Evolutionary conservation across 2,329 filamentous ascomycete genomes (phyloP), one percentile per base, ranked within the genome.

Genomic region (Pseudocercospora crystallina): DNA sequence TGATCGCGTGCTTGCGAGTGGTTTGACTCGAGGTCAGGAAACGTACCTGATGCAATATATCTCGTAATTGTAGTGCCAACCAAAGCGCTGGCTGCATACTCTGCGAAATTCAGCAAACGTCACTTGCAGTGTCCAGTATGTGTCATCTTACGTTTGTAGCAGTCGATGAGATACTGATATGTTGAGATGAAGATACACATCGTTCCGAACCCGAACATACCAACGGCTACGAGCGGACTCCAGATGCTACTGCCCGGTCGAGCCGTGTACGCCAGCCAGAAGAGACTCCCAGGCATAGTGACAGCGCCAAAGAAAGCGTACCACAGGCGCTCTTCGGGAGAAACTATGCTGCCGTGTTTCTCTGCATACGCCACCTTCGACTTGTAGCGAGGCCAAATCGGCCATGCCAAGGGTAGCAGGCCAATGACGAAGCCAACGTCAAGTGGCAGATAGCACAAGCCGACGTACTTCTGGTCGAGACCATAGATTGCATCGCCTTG

Each of bases 191-290:
- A 80, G 9, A 80, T 69, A 33, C 70, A 17, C 38, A 41, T 71
- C 17, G 75, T 69, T 1, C 75, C 76, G 51, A 73, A 74, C 5
- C 79, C 79, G 56, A 82, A 79, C 0, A 80, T 53, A 1, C 74
- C 71, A 12, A 71, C 76, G 0, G 78, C 77, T 1, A 65, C 63
- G 3, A 82, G 69, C 0, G 76, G 74, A 20, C 72, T 75, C 77
- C 78, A 81, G 55, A 76, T 72, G 8, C 74, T 76, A 14, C 80
- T 73, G 3, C 50, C 30, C 9, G 51, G 49, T 20, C 42, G 69
- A 37, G 71, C 68, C 0, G 76, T 80, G 79, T 79, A 82, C 1
- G 73, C 86, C 87, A 0, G 85, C 86, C 10, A 89, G 30, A 47
- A 47, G 26, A 31, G n/a, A 33, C 44, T 47, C 1, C 39, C 34